Base-by-base conservation (phyloP, 129 eudicot genomes). In the Dittrichia graveolens region DNA sequence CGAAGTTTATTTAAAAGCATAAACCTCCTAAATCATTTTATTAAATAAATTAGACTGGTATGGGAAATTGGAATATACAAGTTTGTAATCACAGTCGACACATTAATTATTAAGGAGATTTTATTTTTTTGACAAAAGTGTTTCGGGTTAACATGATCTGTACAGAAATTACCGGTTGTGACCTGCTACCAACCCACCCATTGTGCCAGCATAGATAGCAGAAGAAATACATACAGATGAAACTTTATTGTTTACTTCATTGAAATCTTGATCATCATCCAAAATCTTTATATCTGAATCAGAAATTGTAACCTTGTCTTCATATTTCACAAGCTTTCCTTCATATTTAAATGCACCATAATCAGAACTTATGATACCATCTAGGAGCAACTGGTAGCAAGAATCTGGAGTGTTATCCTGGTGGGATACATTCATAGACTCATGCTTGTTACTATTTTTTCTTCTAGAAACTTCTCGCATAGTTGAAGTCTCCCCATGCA, bases 221-320 rank as follows among this genome's bases (percentile, higher is more conserved):
- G 14, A 73, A 66, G 34, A 18, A 56, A 48, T 18, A 73, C 83
- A 11, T 55, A 73, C 83, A 65, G 75, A 57, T 78, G 56, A 31
- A 5, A 35, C 46, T 48, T 67, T 64, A 67, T 41, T 61, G 61
- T 79, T 49, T 24, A 16, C 79, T 65, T 79, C 74, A 56, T 52
- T 56, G 48, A 63, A 48, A 46, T 65, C 48, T 35, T 9, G 66
- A 63, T 11, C 44, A 53, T 64, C n/a, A 54, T 79, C 79, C 79
- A 76, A 73, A 31, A 79, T 74, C 79, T 24, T 24, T 24, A 24
- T 2, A 24, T 79, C 83, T 35, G 78, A 78, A 71, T 38, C 19
- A 34, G 70, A 53, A 40, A 6, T 35, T 9, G 50, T 41, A 56
- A 11, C 18, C 3, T 65, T 74, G 8, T 73, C 60, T 57, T 73